Evolutionary conservation across 257 asterid species (phyloP).

Genomic region (Asclepias syriaca): DNA sequence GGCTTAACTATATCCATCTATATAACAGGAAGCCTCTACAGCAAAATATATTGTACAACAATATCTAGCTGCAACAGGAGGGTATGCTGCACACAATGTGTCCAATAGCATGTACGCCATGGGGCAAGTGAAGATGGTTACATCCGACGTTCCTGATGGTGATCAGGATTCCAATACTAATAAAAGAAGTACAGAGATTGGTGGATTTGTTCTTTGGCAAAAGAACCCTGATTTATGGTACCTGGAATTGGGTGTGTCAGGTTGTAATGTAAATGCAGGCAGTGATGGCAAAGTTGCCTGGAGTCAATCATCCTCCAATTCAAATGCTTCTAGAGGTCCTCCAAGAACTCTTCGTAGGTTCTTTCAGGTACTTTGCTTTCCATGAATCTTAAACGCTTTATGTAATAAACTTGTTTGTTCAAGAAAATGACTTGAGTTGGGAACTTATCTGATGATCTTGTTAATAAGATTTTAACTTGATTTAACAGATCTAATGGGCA

Average conservation of each 20-base stretch:
- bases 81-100: conserved; percentile 50
- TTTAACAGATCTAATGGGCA: too few species aligned
- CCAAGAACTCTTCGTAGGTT: conserved; percentile 82
- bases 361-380: conserved; percentile 57
- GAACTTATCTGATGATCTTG: not conserved
- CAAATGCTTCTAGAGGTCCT: conserved; percentile 61
- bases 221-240: conserved; percentile 89
- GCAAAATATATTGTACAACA: conserved; percentile 95
- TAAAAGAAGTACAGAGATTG: conserved; percentile 39
- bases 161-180: conserved; percentile 13
- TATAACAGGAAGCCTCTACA: conserved; percentile 62
- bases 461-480: too few species aligned
- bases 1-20: not conserved
- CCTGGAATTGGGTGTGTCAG: conserved; percentile 75
- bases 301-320: conserved; percentile 67
- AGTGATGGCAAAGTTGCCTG: conserved; percentile 80
- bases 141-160: conserved; percentile 33
- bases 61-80: conserved; percentile 89
- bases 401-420: not conserved
- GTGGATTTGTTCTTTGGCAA: conserved; percentile 93
- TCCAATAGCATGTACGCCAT: conserved; percentile 80
- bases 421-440: not conserved
- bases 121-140: conserved; percentile 77
- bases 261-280: conserved; percentile 70
- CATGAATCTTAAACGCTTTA: not conserved